Evolutionary conservation across 176 grass and related monocot species (phyloP).

Genomic region (Coix lacrymajobi): DNA sequence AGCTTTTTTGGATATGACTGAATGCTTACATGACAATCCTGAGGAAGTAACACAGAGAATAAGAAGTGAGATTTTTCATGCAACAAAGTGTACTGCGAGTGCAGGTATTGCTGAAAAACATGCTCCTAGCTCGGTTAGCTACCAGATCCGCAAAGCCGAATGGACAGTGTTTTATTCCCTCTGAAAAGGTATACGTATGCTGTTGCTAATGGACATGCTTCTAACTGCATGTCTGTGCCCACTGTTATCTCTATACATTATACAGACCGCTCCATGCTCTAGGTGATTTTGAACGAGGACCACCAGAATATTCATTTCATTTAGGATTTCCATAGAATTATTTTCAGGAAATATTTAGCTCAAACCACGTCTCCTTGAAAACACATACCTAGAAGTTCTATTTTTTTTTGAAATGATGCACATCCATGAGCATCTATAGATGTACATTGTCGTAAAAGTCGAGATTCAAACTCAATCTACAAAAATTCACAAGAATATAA

Average conservation of each 20-base stretch:
- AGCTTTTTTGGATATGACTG: slow-evolving; percentile 87
- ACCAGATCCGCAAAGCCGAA: slow-evolving; percentile 94
- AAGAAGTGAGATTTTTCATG: slow-evolving; percentile 65
- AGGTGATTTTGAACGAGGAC: slow-evolving; percentile 2
- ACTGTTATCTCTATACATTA: slow-evolving; percentile 7
- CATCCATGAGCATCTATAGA: neutral
- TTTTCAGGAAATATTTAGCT: neutral
- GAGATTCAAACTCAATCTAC: neutral
- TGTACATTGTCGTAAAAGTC: neutral
- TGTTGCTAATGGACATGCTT: neutral
- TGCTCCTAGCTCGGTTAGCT: slow-evolving; percentile 83
- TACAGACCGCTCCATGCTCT: neutral
- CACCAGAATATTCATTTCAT: neutral
- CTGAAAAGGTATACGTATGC: slow-evolving; percentile 57
- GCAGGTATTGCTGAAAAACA: slow-evolving; percentile 85
- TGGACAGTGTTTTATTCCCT: slow-evolving; percentile 76
- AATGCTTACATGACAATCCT: slow-evolving; percentile 44
- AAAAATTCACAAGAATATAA: neutral
- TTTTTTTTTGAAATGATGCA: neutral
- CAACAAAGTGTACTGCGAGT: slow-evolving; percentile 84
- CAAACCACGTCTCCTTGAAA: neutral
- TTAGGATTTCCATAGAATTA: neutral
- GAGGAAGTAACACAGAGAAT: slow-evolving; percentile 57
- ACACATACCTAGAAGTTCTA: neutral
- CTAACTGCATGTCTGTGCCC: neutral